phyloP scores from a whole-genome alignment of 2,329 filamentous ascomycete genomes.

The Paraphaeosphaeria minitans region DNA sequence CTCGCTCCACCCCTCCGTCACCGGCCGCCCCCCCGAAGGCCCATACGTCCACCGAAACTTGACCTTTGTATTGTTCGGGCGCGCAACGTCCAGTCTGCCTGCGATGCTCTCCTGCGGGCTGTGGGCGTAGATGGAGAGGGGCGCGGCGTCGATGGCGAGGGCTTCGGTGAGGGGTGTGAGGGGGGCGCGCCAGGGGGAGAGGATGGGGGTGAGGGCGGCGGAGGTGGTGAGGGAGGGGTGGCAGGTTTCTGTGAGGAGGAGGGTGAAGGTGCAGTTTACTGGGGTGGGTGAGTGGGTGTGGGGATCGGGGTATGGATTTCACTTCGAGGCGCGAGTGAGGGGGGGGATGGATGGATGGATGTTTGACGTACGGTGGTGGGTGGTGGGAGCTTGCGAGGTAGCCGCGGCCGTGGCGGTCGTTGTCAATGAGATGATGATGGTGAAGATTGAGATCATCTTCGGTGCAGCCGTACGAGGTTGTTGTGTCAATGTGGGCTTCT shows the following conservation, averaged over 20 bases:
- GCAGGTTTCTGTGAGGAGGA: slow-evolving; percentile 3
- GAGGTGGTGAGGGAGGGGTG: not conserved
- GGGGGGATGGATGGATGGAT: too few species aligned
- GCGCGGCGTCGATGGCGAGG: not conserved
- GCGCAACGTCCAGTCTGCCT: slow-evolving; percentile 1
- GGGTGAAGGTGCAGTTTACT: slow-evolving; percentile 6
- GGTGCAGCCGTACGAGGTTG: not conserved
- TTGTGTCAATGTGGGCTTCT: not conserved
- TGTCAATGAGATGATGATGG: not conserved
- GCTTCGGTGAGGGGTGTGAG: not conserved
- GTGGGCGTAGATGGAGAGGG: not conserved
- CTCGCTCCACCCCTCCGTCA: slow-evolving; percentile 7
- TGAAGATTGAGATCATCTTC: not conserved
- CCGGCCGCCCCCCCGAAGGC: not conserved
- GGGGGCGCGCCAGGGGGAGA: not conserved
- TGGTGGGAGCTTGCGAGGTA: not conserved
- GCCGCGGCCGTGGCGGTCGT: not conserved
- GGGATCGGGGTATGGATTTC: too few species aligned
- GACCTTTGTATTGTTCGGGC: slow-evolving; percentile 3
- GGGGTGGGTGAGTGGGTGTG: not conserved
- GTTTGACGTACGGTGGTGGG: not conserved
- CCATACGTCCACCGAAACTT: slow-evolving; percentile 2
- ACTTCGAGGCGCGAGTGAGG: not conserved
- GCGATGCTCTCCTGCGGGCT: not conserved
- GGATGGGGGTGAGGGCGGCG: not conserved